Conservation (phyloP, 2,329 filamentous ascomycete genomes). For the Botrytis elliptica region DNA sequence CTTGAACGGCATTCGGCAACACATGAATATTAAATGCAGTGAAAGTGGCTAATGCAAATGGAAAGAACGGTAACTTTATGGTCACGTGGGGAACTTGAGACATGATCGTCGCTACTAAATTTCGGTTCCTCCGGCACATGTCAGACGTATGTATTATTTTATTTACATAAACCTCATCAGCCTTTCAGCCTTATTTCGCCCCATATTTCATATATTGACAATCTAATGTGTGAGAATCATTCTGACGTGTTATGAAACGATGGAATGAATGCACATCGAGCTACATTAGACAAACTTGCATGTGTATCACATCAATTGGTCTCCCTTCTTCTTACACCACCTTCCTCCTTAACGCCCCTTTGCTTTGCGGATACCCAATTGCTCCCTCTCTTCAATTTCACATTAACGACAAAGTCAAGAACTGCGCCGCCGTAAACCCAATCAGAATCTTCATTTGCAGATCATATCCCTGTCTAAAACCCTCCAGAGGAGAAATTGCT, state of each 20-base stretch:
- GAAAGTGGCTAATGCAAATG: not conserved
- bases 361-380: no score
- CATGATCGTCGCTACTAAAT: not conserved
- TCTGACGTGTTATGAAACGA: not conserved
- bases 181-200: slow-evolving; percentile 8
- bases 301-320: not conserved
- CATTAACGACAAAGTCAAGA: no score
- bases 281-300: not conserved
- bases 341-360: not conserved
- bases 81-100: not conserved
- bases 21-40: not conserved
- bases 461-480: no score
- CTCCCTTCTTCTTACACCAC: not conserved
- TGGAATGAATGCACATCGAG: not conserved
- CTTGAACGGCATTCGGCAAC: not conserved
- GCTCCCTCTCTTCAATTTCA: no score
- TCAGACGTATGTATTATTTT: not conserved
- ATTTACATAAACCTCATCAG: not conserved
- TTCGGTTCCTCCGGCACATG: not conserved
- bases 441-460: no score
- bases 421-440: no score
- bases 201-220: not conserved
- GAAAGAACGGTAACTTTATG: not conserved
- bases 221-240: not conserved
- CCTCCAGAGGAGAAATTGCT: no score